Conservation (phyloP, 345 rosid genomes). For the Heritiera littoralis region DNA sequence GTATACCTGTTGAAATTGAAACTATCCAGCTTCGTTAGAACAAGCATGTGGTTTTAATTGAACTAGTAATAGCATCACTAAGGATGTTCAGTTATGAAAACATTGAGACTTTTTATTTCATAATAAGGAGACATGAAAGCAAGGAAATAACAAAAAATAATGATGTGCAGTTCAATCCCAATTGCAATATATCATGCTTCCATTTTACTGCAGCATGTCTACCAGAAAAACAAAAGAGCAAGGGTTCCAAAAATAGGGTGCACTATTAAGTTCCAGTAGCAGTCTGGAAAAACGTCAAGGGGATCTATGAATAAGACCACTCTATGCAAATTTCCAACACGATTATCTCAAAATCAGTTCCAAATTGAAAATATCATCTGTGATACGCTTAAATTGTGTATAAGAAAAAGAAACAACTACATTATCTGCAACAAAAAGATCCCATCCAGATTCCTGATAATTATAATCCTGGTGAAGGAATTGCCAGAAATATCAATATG, state of each 20-base stretch:
- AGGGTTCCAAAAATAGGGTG: background rate
- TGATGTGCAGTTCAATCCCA: background rate
- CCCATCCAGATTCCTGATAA: background rate
- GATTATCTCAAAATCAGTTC: background rate
- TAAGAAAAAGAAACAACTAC: background rate
- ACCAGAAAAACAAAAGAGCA: background rate
- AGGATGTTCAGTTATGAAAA: background rate
- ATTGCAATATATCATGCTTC: background rate
- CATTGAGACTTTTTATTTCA: background rate
- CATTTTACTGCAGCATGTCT: background rate
- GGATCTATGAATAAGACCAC: background rate
- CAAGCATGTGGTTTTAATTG: background rate
- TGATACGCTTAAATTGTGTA: background rate
- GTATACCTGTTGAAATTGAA: conserved; percentile 55
- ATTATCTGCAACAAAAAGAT: background rate
- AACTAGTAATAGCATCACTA: background rate
- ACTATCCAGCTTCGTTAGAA: conserved; percentile 11
- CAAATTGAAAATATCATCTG: background rate
- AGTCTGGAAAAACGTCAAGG: conserved; percentile 1
- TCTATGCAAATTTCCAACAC: background rate
- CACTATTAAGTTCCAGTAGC: background rate
- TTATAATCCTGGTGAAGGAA: background rate
- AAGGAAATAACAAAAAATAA: background rate
- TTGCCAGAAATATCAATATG: conserved; percentile 1
- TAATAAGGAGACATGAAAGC: background rate